These are phyloP conservation scores for Fraxinus albicans DNA, from an alignment of 305 asterid genomes.

Conservation along the genomic window DNA sequence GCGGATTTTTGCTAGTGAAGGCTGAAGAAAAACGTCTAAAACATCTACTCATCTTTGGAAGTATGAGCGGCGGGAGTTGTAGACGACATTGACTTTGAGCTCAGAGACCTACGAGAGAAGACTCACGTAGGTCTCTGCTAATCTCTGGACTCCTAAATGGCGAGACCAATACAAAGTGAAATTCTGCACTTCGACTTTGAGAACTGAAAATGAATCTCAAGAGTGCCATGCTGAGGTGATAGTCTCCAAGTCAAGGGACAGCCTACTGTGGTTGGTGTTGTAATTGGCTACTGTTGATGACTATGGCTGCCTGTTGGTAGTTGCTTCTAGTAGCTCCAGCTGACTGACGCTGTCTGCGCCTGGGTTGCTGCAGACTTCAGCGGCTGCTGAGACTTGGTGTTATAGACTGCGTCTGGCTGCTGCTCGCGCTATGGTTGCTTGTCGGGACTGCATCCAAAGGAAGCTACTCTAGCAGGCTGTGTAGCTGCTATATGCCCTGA, in stretches of 20 bases:
- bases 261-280: not conserved
- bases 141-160: not conserved
- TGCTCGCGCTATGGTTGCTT: no score
- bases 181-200: not conserved
- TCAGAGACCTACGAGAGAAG: not conserved
- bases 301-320: not conserved
- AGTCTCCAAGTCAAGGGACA: not conserved
- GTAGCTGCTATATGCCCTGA: no score
- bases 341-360: no score
- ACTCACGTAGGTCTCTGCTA: not conserved
- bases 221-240: not conserved
- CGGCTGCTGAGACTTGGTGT: no score
- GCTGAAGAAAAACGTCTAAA: not conserved
- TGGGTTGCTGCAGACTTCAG: no score
- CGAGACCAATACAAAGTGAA: not conserved
- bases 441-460: no score
- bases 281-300: not conserved
- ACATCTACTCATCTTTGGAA: not conserved
- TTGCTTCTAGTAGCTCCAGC: no score
- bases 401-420: no score
- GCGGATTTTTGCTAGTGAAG: not conserved
- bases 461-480: no score
- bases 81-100: not conserved
- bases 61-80: not conserved
- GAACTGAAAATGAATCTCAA: not conserved